Evolutionary conservation across 345 rosid genomes (phyloP).

Genomic region (Camelina hispida): DNA sequence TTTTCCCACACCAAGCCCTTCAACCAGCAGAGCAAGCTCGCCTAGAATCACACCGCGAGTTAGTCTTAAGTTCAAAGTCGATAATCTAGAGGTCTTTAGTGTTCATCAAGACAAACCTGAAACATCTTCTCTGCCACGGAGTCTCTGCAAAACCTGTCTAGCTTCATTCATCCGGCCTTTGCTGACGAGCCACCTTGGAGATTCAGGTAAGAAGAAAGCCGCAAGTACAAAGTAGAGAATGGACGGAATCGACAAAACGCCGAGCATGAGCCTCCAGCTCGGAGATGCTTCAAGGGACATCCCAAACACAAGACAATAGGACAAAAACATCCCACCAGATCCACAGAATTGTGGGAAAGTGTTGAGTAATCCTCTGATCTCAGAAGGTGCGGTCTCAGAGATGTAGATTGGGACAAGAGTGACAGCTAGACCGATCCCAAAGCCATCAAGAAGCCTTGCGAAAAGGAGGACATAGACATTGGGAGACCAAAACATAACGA

Average conservation of each 20-base stretch:
- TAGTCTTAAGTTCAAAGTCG: neutral
- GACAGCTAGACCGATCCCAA: conserved; percentile 81
- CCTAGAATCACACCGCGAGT: conserved; percentile 49
- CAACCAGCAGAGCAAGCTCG: conserved; percentile 91
- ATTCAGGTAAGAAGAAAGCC: conserved; percentile 83
- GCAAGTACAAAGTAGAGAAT: conserved; percentile 56
- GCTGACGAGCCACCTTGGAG: conserved; percentile 95
- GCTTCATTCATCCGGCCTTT: conserved; percentile 87
- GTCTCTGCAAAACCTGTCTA: conserved; percentile 65
- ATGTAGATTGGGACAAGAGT: conserved; percentile 79
- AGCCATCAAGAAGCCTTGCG: conserved; percentile 80
- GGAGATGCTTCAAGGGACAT: conserved; percentile 75
- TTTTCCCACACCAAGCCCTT: conserved; percentile 87
- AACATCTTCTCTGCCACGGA: conserved; percentile 86
- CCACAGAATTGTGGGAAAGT: conserved; percentile 86
- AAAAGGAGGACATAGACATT: conserved; percentile 72
- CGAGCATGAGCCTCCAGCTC: conserved; percentile 89
- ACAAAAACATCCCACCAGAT: conserved; percentile 81
- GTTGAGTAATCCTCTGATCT: conserved; percentile 74
- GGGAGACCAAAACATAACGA: conserved; percentile 86
- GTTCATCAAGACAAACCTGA: conserved; percentile 59
- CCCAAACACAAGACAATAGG: conserved; percentile 84
- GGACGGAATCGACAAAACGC: conserved; percentile 75
- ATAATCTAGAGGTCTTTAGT: conserved; percentile 17
- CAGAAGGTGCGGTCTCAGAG: conserved; percentile 88